Base-by-base conservation (phyloP, 257 asterid genomes). In the Primulina huaijiensis region DNA sequence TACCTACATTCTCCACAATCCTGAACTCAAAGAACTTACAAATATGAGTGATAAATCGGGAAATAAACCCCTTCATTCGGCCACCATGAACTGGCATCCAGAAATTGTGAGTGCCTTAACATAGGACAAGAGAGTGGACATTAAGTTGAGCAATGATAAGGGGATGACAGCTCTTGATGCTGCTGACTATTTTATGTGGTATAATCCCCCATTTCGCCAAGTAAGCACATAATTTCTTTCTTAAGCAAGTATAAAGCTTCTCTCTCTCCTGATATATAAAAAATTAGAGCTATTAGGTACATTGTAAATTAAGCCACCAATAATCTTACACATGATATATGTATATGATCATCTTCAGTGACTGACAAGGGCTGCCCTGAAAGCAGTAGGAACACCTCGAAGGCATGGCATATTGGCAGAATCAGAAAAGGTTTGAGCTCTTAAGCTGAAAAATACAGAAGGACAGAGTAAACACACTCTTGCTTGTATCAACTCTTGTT, bases 401-500 rank as follows among this genome's bases (percentile, higher is more conserved):
- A 30, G 40, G 34, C 50, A 21, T 21, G 0, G 23, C 23, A 21
- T 21, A 21, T 1, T 5, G 1, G 16, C 2, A 55, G 58, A 14
- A 43, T 23, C 10, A 25, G 1, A 17, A 50, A 6, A 4, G 5
- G 11, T 19, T 27, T 1, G 2, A n/a, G 34, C 11, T 23, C 8
- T 23, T 25, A 9, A 3, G 29, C 60, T 29, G 76, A 73, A 31
- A 23, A n/a, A 10, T 71, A 62, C 38, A 76, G n/a, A n/a, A 74
- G 62, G 80, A 78, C 8, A 71, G 76, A 76, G 76, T 80, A 3
- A 80, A 80, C 67, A 77, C 79, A 16, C 81, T 78, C 31, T 38
- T 83, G 27, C 71, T 83, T 7, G 82, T 83, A 20, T 70, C 85
- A 60, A 78, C 85, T 19, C 72, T 78, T 12, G 79, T 78, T 5